Conservation (phyloP, 345 rosid genomes). For the Populus deltoides region DNA sequence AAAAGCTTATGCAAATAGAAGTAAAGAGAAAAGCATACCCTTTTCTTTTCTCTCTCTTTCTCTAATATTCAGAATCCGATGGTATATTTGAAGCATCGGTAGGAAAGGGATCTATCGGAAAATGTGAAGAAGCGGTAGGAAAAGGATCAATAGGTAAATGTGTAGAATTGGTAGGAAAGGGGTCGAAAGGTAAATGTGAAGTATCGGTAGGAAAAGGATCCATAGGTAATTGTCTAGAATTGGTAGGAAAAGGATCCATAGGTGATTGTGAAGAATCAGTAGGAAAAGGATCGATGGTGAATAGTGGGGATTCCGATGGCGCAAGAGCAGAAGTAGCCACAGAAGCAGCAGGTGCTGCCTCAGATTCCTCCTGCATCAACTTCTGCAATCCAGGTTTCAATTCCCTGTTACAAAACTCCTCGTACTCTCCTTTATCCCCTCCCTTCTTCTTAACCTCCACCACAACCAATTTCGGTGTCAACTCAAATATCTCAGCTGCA, state of each 20-base stretch:
- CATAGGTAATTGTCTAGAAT: slow-evolving; percentile 6
- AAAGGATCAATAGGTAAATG: background rate
- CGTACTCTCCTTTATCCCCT: slow-evolving; percentile 76
- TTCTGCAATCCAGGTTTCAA: slow-evolving; percentile 72
- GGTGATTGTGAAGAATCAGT: slow-evolving; percentile 14
- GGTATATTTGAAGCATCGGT: slow-evolving; percentile 37
- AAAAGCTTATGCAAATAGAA: slow-evolving; percentile 8
- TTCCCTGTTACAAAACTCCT: slow-evolving; percentile 68
- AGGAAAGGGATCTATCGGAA: background rate
- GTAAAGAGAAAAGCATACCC: slow-evolving; percentile 33
- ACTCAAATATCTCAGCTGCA: slow-evolving; percentile 42
- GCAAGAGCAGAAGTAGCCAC: slow-evolving; percentile 3
- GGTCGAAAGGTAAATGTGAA: background rate
- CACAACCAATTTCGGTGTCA: slow-evolving; percentile 53
- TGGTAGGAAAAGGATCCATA: background rate
- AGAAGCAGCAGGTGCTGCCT: slow-evolving; percentile 14
- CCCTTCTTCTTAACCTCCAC: slow-evolving; percentile 89
- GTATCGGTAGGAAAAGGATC: background rate
- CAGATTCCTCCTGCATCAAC: slow-evolving; percentile 55
- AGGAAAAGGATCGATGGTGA: background rate
- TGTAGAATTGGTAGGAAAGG: background rate
- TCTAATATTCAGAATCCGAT: slow-evolving; percentile 54
- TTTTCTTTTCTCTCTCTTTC: slow-evolving; percentile 26
- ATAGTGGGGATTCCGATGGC: slow-evolving; percentile 6
- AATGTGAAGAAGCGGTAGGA: background rate